phyloP scores from a whole-genome alignment of 352 stramenopile species.

The Globisporangium echinulatum region DNA sequence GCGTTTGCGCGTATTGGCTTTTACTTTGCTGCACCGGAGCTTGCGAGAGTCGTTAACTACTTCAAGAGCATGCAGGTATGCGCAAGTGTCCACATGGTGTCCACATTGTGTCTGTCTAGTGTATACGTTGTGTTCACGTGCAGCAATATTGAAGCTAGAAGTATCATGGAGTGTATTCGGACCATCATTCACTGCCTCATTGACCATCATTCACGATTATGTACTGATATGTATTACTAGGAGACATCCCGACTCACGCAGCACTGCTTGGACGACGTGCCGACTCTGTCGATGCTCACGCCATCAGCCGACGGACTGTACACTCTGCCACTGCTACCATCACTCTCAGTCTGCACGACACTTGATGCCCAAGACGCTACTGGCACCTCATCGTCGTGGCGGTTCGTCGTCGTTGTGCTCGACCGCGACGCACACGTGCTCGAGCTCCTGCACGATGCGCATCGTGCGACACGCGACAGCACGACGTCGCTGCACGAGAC shows the following conservation, averaged over 20 bases:
- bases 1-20: conserved; percentile 56
- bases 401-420: conserved; percentile 42
- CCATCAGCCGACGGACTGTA: conserved; percentile 37
- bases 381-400: conserved; percentile 50
- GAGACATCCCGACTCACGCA: conserved; percentile 6
- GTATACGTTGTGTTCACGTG: too few relatives aligned
- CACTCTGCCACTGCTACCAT: conserved; percentile 36
- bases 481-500: conserved; percentile 31
- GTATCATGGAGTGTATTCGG: too few relatives aligned
- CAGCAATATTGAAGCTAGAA: too few relatives aligned
- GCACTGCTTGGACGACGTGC: conserved; percentile 28
- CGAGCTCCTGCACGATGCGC: conserved; percentile 55
- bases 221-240: conserved; percentile 4
- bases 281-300: conserved; percentile 45
- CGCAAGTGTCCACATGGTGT: not conserved
- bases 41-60: conserved; percentile 34
- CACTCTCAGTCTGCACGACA: conserved; percentile 36
- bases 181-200: too few relatives aligned
- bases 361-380: conserved; percentile 11
- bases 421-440: conserved; percentile 58
- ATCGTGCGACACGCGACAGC: conserved; percentile 24
- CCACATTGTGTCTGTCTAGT: too few relatives aligned
- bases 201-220: too few relatives aligned
- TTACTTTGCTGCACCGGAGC: conserved; percentile 38
- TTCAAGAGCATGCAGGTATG: conserved; percentile 47